These are phyloP conservation scores for Claviceps sp. DNA, from an alignment of 2,329 filamentous ascomycete species.

Conservation along the genomic window DNA sequence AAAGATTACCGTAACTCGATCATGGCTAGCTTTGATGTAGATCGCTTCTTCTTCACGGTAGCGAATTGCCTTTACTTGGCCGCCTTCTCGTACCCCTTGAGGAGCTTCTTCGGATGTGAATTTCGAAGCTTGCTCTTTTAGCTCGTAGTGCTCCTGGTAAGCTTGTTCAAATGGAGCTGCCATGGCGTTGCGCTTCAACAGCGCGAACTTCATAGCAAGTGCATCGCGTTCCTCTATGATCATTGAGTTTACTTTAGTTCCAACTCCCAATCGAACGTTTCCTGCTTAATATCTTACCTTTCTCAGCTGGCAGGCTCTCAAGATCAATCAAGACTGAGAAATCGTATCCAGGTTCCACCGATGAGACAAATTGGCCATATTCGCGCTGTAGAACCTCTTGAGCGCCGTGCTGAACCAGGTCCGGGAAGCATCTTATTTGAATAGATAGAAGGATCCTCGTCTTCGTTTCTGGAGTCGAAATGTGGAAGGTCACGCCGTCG, in stretches of 20 bases:
- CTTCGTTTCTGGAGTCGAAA: slow-evolving; percentile 90
- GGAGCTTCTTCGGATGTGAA: slow-evolving; percentile 92
- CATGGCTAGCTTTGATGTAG: slow-evolving; percentile 94
- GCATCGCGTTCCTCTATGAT: slow-evolving; percentile 65
- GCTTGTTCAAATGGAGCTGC: slow-evolving; percentile 95
- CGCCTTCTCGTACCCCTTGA: slow-evolving; percentile 77
- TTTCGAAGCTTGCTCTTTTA: slow-evolving; percentile 79
- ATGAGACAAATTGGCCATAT: slow-evolving; percentile 83
- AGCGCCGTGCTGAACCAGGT: slow-evolving; percentile 87
- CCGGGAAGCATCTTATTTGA: slow-evolving; percentile 85
- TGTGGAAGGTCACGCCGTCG: slow-evolving; percentile 96
- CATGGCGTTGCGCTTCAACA: slow-evolving; percentile 97
- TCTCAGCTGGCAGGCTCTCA: slow-evolving; percentile 68
- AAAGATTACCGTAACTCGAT: slow-evolving; percentile 97
- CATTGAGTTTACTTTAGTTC: neutral
- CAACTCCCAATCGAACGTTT: neutral
- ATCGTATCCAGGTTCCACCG: slow-evolving; percentile 83
- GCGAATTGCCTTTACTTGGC: slow-evolving; percentile 89
- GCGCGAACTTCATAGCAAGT: slow-evolving; percentile 71
- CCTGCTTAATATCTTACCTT: slow-evolving; percentile 36
- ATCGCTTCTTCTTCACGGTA: slow-evolving; percentile 99
- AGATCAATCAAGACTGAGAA: slow-evolving; percentile 89
- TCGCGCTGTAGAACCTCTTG: slow-evolving; percentile 84
- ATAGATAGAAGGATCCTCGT: slow-evolving; percentile 91
- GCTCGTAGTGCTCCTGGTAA: slow-evolving; percentile 78